Base-by-base conservation (phyloP, 1,284 basidiomycete genomes). In the Limonomyces culmigenus region DNA sequence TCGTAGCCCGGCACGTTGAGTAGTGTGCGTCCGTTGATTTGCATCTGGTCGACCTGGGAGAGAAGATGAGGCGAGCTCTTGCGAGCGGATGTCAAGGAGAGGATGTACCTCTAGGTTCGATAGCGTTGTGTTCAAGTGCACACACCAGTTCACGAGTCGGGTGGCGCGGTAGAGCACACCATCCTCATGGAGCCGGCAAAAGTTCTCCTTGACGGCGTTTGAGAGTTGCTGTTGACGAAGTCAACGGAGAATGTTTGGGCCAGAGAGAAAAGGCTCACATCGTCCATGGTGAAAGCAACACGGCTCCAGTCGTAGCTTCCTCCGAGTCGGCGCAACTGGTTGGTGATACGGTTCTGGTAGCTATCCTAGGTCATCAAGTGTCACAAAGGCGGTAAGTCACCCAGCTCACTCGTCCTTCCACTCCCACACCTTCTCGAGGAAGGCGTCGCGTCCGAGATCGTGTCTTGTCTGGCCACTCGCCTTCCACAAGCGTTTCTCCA, bases 61-160 rank as follows among this genome's bases (percentile, higher is more conserved):
- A 3, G 5, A 19, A 15, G 21, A 38, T 10, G 27, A 27, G n/a
- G 37, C 14, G 20, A 32, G 1, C 19, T 35, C 11, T 29, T 37
- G 18, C 10, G 20, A 27, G 17, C 12, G 10, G 20, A 19, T 11
- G n/a, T 5, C 23, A 19, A 23, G 18, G 10, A 27, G 32, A 12
- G 23, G 10, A 30, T 33, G 33, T 35, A 78, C 83, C 69, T 98
- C 95, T 38, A 98, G 68, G 58, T 96, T 97, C 34, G 92, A 97
- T 5, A 99, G 63, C 0, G 92, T 95, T 6, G 95, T 99, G 56
- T 96, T 96, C 43, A 99, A 62, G 52, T 77, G 73, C 40, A 91
- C 85, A 66, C 93, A 99, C 93, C 95, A 98, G 56, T 98, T 97
- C 45, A 98, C 93, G 35, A 99, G 73, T 25, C 93, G 77, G 55